Evolutionary conservation across 2,329 filamentous ascomycete genomes (phyloP).

Genomic region (Camillea tinctor): DNA sequence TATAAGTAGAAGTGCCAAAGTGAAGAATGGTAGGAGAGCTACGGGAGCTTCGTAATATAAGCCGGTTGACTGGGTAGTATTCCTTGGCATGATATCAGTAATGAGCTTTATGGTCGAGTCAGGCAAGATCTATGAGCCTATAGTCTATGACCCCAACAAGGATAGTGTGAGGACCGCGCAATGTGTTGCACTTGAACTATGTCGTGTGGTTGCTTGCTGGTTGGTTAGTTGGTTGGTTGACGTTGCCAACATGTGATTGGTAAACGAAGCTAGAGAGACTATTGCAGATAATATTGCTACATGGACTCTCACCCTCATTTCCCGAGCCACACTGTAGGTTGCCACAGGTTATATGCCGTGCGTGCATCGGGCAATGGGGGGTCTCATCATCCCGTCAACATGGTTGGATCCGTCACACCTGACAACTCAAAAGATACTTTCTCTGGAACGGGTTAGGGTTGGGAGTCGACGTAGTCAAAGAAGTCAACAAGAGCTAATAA

Average conservation of each 20-base stretch:
- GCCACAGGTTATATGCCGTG: constrained; percentile 23
- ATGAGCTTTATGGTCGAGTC: constrained; percentile 8
- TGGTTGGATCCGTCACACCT: constrained; percentile 9
- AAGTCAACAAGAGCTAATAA: constrained; percentile 10
- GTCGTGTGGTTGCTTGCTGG: constrained; percentile 14
- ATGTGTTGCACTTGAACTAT: constrained; percentile 4
- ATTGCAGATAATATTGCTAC: not conserved
- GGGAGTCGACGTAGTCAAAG: not conserved
- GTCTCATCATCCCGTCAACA: constrained; percentile 19
- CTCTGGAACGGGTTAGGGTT: constrained; percentile 14
- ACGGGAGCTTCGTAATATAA: constrained; percentile 25
- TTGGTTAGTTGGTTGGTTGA: constrained; percentile 8
- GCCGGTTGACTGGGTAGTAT: constrained; percentile 8
- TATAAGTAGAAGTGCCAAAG: constrained; percentile 17
- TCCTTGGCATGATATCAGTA: constrained; percentile 19
- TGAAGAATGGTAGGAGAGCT: constrained; percentile 19
- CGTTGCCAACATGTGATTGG: not conserved
- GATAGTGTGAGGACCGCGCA: constrained; percentile 13
- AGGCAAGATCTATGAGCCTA: constrained; percentile 7
- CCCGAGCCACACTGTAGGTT: constrained; percentile 1
- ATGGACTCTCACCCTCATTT: not conserved
- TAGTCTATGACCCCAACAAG: constrained; percentile 9
- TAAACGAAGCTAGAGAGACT: constrained; percentile 9
- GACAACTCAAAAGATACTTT: constrained; percentile 11
- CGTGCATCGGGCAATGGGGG: constrained; percentile 17